These are phyloP conservation scores for Sphaceloma murrayae DNA, from an alignment of 2,329 filamentous ascomycete genomes.

Conservation along the genomic window DNA sequence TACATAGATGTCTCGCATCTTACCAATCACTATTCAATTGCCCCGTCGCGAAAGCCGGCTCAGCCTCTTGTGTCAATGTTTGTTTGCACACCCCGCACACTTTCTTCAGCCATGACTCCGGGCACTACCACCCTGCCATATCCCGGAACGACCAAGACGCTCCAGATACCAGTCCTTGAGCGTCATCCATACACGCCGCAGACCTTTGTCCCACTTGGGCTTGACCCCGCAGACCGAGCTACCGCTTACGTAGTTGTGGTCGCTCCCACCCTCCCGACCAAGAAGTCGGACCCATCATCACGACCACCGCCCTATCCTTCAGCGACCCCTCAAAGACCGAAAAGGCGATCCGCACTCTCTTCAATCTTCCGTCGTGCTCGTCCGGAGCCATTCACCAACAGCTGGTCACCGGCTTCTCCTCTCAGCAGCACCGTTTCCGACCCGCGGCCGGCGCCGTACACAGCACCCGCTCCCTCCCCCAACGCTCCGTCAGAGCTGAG, in stretches of 20 bases:
- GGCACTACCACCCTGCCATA: constrained; percentile 15
- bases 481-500: neutral
- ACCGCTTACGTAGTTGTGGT: constrained; percentile 75
- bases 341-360: constrained; percentile 22
- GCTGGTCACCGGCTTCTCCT: constrained; percentile 22
- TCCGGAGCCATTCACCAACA: constrained; percentile 43
- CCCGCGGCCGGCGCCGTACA: constrained; percentile 2
- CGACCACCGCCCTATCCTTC: constrained; percentile 36
- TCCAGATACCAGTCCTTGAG: constrained; percentile 18
- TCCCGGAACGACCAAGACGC: constrained; percentile 14
- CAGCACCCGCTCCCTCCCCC: neutral
- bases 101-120: constrained; percentile 27
- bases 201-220: constrained; percentile 72
- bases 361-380: constrained; percentile 36
- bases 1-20: constrained; percentile 71
- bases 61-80: constrained; percentile 77
- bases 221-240: constrained; percentile 38
- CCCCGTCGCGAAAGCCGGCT: constrained; percentile 49
- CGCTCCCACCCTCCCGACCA: constrained; percentile 59
- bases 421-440: constrained; percentile 2
- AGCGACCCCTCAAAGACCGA: constrained; percentile 23
- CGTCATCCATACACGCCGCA: constrained; percentile 90
- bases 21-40: constrained; percentile 58
- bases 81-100: constrained; percentile 60
- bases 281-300: constrained; percentile 20